phyloP scores from a whole-genome alignment of 2,329 filamentous ascomycete species.

The Talaromyces amestolkiae region DNA sequence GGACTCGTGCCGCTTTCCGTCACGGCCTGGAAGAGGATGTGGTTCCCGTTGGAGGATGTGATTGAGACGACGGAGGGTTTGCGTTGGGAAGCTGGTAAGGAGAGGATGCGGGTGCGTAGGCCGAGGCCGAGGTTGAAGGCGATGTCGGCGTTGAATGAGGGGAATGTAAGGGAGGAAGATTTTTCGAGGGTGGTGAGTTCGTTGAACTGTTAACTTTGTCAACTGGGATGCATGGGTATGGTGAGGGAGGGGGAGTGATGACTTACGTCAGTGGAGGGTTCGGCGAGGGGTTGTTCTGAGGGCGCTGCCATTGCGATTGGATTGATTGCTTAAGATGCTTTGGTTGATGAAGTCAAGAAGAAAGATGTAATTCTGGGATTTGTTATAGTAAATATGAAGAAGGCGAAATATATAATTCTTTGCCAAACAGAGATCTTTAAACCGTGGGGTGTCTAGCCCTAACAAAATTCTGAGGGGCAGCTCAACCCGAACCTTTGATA shows the following conservation, averaged over 20 bases:
- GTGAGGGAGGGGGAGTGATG: neutral
- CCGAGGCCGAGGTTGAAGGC: constrained; percentile 40
- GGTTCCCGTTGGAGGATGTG: constrained; percentile 36
- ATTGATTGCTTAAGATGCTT: neutral
- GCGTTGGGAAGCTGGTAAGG: constrained; percentile 32
- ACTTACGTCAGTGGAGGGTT: constrained; percentile 15
- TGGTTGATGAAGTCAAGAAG: neutral
- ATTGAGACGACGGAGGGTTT: constrained; percentile 44
- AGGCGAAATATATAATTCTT: neutral
- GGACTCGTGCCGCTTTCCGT: constrained; percentile 66
- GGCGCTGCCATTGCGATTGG: constrained; percentile 11
- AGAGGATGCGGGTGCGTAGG: constrained; percentile 39
- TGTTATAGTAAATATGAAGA: neutral
- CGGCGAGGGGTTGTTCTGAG: constrained; percentile 1
- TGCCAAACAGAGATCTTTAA: neutral
- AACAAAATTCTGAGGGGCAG: neutral
- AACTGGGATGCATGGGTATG: too few species aligned
- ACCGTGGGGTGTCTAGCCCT: neutral
- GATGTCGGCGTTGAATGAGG: constrained; percentile 38
- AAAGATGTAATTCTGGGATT: neutral
- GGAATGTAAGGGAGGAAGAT: constrained; percentile 32
- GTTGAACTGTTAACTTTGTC: neutral
- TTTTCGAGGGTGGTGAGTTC: neutral
- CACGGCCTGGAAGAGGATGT: constrained; percentile 68
- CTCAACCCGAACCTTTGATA: constrained; percentile 12